These are phyloP conservation scores for Abrus precatorius DNA, from an alignment of 306 rosid species.

Conservation along the genomic window DNA sequence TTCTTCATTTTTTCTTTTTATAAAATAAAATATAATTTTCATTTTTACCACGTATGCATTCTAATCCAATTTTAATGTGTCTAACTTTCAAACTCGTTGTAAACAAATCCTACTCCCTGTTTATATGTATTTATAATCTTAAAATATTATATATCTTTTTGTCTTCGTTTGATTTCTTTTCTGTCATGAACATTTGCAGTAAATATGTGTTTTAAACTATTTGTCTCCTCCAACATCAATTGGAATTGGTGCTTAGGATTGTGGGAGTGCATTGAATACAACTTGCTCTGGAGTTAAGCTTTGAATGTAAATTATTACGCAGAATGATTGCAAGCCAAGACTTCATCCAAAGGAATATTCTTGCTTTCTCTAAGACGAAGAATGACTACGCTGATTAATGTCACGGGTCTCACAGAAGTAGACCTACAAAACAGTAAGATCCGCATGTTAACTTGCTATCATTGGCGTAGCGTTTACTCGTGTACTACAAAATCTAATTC, in stretches of 20 bases:
- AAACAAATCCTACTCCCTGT: no score
- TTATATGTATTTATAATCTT: no score
- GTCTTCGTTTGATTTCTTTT: no score
- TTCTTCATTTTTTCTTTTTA: neutral
- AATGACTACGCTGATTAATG: neutral
- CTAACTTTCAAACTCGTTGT: no score
- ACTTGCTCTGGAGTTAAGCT: neutral
- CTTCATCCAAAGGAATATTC: conserved; percentile 19
- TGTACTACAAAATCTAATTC: conserved; percentile 4
- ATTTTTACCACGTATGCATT: no score
- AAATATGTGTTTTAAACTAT: neutral
- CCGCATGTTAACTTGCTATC: neutral
- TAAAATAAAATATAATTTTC: no score
- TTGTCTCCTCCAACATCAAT: neutral
- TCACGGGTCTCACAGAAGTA: conserved; percentile 11
- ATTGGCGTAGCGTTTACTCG: neutral
- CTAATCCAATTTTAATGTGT: no score
- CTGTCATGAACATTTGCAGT: no score
- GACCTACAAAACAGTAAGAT: neutral
- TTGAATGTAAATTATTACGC: neutral
- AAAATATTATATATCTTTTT: no score
- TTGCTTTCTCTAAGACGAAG: conserved; percentile 8
- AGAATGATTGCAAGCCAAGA: conserved; percentile 23
- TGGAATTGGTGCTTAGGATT: neutral
- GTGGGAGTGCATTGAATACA: neutral